phyloP scores from a whole-genome alignment of 441 rosid species.

The Populus hybrid region DNA sequence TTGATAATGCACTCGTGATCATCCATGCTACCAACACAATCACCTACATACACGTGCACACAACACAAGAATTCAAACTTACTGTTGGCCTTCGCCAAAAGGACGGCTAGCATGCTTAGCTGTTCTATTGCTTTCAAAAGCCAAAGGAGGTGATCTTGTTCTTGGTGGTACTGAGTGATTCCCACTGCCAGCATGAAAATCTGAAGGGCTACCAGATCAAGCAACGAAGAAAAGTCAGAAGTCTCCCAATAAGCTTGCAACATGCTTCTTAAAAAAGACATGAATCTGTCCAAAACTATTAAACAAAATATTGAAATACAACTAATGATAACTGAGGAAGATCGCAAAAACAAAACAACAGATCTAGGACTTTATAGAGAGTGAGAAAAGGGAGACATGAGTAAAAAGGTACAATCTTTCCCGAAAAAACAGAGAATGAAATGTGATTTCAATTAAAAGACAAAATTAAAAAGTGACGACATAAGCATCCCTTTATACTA shows the following conservation, averaged over 20 bases:
- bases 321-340: neutral
- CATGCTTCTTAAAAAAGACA: neutral
- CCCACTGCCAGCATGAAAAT: slow-evolving; percentile 24
- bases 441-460: neutral
- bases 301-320: neutral
- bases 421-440: neutral
- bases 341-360: neutral
- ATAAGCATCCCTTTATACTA: neutral
- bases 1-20: neutral
- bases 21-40: neutral
- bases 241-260: neutral
- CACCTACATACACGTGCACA: neutral
- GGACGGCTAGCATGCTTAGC: slow-evolving; percentile 30
- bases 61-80: slow-evolving; percentile 18
- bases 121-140: slow-evolving; percentile 29
- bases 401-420: neutral
- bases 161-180: slow-evolving; percentile 27
- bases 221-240: slow-evolving; percentile 26
- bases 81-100: slow-evolving; percentile 36
- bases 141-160: slow-evolving; percentile 31
- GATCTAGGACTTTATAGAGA: neutral
- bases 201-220: slow-evolving; percentile 34
- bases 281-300: neutral
- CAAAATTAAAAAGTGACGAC: too few species aligned
- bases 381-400: neutral